Conservation (phyloP, 768 basidiomycete species). For the Trametes elegans region DNA sequence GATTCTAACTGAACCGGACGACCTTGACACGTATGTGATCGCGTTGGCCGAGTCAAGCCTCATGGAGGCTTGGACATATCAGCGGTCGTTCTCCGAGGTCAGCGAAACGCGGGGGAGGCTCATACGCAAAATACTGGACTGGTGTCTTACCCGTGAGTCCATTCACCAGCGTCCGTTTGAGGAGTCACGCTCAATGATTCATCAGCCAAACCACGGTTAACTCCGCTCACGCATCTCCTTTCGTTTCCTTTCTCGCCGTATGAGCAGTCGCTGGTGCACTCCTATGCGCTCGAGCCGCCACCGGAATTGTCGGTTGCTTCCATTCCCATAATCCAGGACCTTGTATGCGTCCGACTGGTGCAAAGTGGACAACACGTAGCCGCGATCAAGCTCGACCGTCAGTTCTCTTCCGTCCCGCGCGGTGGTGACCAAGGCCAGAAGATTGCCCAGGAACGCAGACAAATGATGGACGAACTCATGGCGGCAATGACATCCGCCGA, state of each 20-base stretch:
- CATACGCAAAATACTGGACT: constrained; percentile 58
- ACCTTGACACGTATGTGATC: constrained; percentile 66
- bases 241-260: constrained; percentile 61
- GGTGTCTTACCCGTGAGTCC: constrained; percentile 69
- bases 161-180: background rate
- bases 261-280: constrained; percentile 59
- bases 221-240: constrained; percentile 59
- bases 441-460: constrained; percentile 50
- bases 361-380: constrained; percentile 66
- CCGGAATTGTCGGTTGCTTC: constrained; percentile 44
- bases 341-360: constrained; percentile 76
- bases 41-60: constrained; percentile 67
- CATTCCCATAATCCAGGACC: constrained; percentile 64
- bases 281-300: constrained; percentile 58
- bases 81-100: constrained; percentile 64
- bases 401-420: constrained; percentile 43
- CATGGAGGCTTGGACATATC: constrained; percentile 73
- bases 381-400: constrained; percentile 75
- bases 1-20: constrained; percentile 60
- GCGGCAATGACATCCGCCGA: constrained; percentile 61
- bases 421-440: constrained; percentile 33
- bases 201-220: constrained; percentile 57
- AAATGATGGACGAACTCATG: constrained; percentile 71
- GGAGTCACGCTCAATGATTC: constrained; percentile 1
- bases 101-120: constrained; percentile 52